Evolutionary conservation across 306 rosid species (phyloP).

Genomic region (Carpinus viminea): DNA sequence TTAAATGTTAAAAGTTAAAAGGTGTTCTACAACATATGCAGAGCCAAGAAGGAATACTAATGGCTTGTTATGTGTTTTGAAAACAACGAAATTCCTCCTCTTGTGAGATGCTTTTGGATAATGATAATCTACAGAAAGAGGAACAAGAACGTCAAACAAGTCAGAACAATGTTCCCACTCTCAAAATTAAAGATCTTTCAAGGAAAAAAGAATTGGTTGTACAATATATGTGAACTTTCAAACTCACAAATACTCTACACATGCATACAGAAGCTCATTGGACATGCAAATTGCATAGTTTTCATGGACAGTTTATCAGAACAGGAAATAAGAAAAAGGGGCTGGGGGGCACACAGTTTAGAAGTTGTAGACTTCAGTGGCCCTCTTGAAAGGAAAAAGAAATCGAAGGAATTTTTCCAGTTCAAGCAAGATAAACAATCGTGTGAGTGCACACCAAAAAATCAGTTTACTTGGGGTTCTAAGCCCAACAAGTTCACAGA

Average conservation of each 20-base stretch:
- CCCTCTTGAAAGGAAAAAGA: background rate
- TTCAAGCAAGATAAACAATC: background rate
- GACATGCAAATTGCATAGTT: too few relatives aligned
- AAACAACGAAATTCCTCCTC: background rate
- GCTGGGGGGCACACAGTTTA: too few relatives aligned
- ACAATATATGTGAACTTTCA: background rate
- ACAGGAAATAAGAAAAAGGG: background rate
- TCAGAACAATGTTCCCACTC: background rate
- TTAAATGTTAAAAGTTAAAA: background rate
- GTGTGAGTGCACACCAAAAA: background rate
- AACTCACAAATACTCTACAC: background rate
- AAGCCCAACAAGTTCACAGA: background rate
- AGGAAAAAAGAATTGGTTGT: background rate
- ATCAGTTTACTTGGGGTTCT: background rate
- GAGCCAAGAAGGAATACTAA: background rate
- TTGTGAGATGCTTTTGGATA: background rate
- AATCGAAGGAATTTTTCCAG: background rate
- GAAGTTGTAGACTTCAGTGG: background rate
- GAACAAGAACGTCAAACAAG: background rate
- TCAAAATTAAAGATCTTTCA: constrained; percentile 2
- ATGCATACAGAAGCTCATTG: background rate
- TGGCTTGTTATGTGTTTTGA: background rate
- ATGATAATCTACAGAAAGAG: background rate
- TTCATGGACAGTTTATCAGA: background rate
- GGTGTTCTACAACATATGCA: background rate